Percentiles rank a stretch among this genome's conserved stretches.
phyloP scores from a whole-genome alignment of 1,139 yeast species.

The Suhomyces anneliseae region DNA sequence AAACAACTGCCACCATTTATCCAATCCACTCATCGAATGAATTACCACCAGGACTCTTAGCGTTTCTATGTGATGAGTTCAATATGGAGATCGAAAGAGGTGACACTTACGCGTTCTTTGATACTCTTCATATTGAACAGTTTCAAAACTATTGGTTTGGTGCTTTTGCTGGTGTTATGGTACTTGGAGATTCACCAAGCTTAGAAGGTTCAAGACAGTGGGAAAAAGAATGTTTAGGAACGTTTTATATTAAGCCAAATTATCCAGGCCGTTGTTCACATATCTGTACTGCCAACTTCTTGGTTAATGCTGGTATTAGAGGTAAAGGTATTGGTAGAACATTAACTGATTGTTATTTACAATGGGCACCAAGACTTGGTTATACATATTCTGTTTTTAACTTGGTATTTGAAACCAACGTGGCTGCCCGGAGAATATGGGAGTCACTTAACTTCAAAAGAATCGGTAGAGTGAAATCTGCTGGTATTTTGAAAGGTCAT shows the following conservation, averaged over 20 bases:
- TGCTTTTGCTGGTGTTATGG: slow-evolving; percentile 83
- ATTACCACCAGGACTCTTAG: slow-evolving; percentile 75
- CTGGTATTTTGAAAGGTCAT: slow-evolving; percentile 83
- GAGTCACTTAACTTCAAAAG: slow-evolving; percentile 77
- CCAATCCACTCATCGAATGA: slow-evolving; percentile 68
- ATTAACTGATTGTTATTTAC: slow-evolving; percentile 75
- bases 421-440: slow-evolving; percentile 76
- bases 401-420: slow-evolving; percentile 84
- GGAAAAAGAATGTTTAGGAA: slow-evolving; percentile 89
- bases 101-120: slow-evolving; percentile 82
- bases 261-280: slow-evolving; percentile 93
- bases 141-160: slow-evolving; percentile 87
- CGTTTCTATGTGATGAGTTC: slow-evolving; percentile 85
- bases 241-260: slow-evolving; percentile 80
- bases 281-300: slow-evolving; percentile 85
- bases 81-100: slow-evolving; percentile 92
- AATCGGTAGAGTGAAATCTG: slow-evolving; percentile 76
- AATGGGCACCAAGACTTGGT: slow-evolving; percentile 90
- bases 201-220: slow-evolving; percentile 67
- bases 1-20: slow-evolving; percentile 88
- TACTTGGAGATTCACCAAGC: slow-evolving; percentile 68
- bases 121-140: slow-evolving; percentile 67
- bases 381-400: slow-evolving; percentile 83
- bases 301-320: slow-evolving; percentile 89
- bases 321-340: slow-evolving; percentile 93